Percentiles rank a stretch among this genome's conserved stretches.
phyloP scores from a whole-genome alignment of 768 basidiomycete species.

The Tephrocybe sp. region DNA sequence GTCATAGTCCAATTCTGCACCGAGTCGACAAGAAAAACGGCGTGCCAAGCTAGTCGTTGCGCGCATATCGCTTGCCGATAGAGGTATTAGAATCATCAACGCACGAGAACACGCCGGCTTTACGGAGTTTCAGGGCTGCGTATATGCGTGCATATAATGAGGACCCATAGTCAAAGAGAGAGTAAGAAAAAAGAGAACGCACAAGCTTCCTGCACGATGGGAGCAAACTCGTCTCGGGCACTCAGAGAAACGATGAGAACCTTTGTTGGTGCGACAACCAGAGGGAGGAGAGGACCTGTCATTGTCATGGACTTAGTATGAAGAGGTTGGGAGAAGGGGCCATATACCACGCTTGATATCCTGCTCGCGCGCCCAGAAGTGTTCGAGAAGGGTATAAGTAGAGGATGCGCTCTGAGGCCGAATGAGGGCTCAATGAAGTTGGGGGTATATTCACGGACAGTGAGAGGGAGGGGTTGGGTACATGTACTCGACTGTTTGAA shows the following conservation, averaged over 20 bases:
- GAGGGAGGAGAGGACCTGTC: slow-evolving; percentile 87
- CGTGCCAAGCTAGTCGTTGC: slow-evolving; percentile 98
- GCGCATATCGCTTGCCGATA: slow-evolving; percentile 95
- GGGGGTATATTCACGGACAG: slow-evolving; percentile 93
- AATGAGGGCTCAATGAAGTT: slow-evolving; percentile 99
- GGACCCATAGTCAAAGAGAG: neutral
- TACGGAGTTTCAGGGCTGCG: slow-evolving; percentile 75
- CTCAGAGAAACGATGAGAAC: slow-evolving; percentile 95
- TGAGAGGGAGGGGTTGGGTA: slow-evolving; percentile 1
- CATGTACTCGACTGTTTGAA: slow-evolving; percentile 82
- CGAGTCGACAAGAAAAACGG: slow-evolving; percentile 93
- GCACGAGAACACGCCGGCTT: slow-evolving; percentile 85
- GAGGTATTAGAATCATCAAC: slow-evolving; percentile 95
- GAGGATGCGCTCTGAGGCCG: slow-evolving; percentile 92
- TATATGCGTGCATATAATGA: slow-evolving; percentile 1
- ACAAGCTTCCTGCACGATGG: slow-evolving; percentile 89
- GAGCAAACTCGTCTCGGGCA: slow-evolving; percentile 78
- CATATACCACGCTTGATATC: slow-evolving; percentile 87
- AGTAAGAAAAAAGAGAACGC: slow-evolving; percentile 33
- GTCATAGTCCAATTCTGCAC: slow-evolving; percentile 93
- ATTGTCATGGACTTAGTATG: neutral
- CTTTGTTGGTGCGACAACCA: slow-evolving; percentile 92
- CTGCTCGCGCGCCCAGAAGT: slow-evolving; percentile 94
- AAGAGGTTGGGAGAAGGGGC: slow-evolving; percentile 15
- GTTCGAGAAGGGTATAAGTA: slow-evolving; percentile 93